These are phyloP conservation scores for Fraxinus angustifolia DNA, from an alignment of 305 asterid species.

Conservation along the genomic window DNA sequence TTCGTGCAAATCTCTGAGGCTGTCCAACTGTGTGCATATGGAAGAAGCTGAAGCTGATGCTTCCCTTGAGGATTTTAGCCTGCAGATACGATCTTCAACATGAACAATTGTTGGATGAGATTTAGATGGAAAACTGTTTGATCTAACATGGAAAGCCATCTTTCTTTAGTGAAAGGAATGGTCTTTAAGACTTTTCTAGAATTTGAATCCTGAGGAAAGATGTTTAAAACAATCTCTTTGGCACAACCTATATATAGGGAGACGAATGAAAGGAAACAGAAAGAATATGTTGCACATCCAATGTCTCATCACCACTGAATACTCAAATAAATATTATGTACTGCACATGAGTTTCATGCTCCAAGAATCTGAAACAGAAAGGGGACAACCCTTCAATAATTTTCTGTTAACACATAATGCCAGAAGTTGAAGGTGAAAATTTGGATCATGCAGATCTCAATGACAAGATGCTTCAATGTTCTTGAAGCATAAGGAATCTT, in stretches of 20 bases:
- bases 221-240: background rate
- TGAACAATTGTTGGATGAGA: slow-evolving; percentile 25
- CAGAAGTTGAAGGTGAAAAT: background rate
- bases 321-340: background rate
- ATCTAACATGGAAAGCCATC: slow-evolving; percentile 2
- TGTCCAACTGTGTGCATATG: slow-evolving; percentile 15
- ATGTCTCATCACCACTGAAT: background rate
- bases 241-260: slow-evolving; percentile 7
- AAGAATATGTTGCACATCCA: slow-evolving; percentile 20
- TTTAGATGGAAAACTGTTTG: slow-evolving; percentile 26
- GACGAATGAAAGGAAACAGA: background rate
- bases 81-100: slow-evolving; percentile 19
- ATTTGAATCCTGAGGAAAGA: slow-evolving; percentile 9
- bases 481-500: slow-evolving; percentile 7
- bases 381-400: background rate
- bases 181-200: slow-evolving; percentile 2
- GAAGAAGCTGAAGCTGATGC: slow-evolving; percentile 19
- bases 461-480: background rate
- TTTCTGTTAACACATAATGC: background rate
- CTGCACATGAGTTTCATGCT: background rate
- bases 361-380: slow-evolving; percentile 1
- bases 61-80: slow-evolving; percentile 22
- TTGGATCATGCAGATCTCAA: background rate
- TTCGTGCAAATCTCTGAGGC: slow-evolving; percentile 24
- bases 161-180: slow-evolving; percentile 16